These are phyloP conservation scores for Exophiala phaeomuriformis DNA, from an alignment of 2,329 filamentous ascomycete genomes.

Conservation along the genomic window DNA sequence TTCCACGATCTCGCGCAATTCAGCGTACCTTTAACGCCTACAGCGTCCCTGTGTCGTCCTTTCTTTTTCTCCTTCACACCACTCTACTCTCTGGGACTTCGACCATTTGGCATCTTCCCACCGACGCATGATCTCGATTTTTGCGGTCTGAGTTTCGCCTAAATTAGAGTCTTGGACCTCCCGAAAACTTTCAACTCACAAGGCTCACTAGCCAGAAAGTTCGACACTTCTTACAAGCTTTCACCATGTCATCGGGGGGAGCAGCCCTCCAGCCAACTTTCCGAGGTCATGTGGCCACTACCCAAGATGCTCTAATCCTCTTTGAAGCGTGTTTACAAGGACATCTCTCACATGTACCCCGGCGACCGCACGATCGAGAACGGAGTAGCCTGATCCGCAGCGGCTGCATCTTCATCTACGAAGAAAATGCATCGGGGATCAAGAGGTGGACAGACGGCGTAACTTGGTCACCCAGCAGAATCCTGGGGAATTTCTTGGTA, in stretches of 20 bases:
- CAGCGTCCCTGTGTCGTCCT: not conserved
- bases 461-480: slow-evolving; percentile 82
- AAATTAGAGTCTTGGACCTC: slow-evolving; percentile 14
- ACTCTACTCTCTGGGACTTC: not conserved
- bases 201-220: slow-evolving; percentile 2
- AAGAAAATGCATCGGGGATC: slow-evolving; percentile 82
- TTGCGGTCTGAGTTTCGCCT: slow-evolving; percentile 18
- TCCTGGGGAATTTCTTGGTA: slow-evolving; percentile 75
- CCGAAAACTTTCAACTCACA: slow-evolving; percentile 8
- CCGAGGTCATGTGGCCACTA: slow-evolving; percentile 59
- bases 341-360: slow-evolving; percentile 64
- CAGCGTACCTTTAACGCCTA: slow-evolving; percentile 4
- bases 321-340: slow-evolving; percentile 73
- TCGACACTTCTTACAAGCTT: not conserved
- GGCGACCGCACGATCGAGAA: slow-evolving; percentile 80
- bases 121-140: not conserved
- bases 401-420: slow-evolving; percentile 84
- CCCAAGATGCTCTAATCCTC: slow-evolving; percentile 68
- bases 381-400: slow-evolving; percentile 68
- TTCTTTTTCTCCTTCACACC: slow-evolving; percentile 1
- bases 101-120: not conserved
- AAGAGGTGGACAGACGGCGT: slow-evolving; percentile 92
- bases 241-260: slow-evolving; percentile 29
- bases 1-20: not conserved
- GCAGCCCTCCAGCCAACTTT: slow-evolving; percentile 57